Evolutionary conservation across 106 monocot genomes (phyloP), one percentile per base, ranked within the genome.

Genomic region (Allium sativum): DNA sequence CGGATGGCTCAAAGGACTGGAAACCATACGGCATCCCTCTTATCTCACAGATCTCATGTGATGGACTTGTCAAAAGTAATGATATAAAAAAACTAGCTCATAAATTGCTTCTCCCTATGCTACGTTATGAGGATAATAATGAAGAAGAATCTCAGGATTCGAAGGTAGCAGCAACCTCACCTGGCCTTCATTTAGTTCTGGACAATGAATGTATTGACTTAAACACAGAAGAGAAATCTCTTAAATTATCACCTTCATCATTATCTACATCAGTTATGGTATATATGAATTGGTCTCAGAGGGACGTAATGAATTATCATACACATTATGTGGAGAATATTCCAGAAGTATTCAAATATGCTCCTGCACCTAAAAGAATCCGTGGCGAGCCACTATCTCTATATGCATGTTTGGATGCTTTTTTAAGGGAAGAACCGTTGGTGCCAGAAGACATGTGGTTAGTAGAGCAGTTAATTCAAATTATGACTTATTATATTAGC

Each of bases 401-500:
- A 10, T 98, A 98, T 82, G 71, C 96, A 45, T 98, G 96, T 72
- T 65, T 98, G 63, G 96, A 98, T 79, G 96, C 91, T 61, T 98
- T 98, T 75, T 82, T 98, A 72, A 76, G 96, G 50, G 96, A 98
- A 69, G 96, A 98, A 46, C 96, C 96, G 56, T 58, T 98, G 43
- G 91, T 91, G 12, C 87, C 96, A 50, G 89, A 98, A 67, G 96
- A 98, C 51, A 98, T 98, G 96, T 98, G 96, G 96, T 98, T 58
- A 85, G 87, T 88, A 10, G 61, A 40, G 5, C 31, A 31, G 31
- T 31, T 31, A 31, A 31, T 31, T 31, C 31, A 31, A 31, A 31
- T 31, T 31, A 31, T 31, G 31, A 31, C 4, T 31, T 31, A 31
- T 31, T 31, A 31, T 31, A 31, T 31, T 31, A 31, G 31, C 31